Conservation (phyloP, 345 rosid genomes). For the Gossypium anomalum region DNA sequence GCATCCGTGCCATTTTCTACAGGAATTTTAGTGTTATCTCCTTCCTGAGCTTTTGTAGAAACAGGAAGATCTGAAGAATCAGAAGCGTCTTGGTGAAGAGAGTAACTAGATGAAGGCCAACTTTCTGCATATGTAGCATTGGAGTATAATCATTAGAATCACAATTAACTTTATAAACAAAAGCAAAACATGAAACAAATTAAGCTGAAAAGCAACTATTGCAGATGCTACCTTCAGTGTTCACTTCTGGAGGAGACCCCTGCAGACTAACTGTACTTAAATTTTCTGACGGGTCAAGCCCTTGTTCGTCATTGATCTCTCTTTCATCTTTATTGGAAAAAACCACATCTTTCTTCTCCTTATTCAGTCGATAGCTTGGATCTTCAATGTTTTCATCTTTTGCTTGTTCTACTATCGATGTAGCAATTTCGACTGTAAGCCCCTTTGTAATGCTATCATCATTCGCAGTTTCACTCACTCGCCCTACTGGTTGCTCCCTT, state of each 20-base stretch:
- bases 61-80: constrained; percentile 18
- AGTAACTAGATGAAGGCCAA: constrained; percentile 14
- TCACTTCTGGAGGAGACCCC: constrained; percentile 7
- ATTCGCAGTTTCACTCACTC: constrained; percentile 1
- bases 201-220: constrained; percentile 1
- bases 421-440: background rate
- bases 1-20: background rate
- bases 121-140: constrained; percentile 16
- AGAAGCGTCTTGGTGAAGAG: background rate
- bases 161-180: background rate
- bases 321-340: constrained; percentile 23
- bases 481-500: background rate
- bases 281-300: constrained; percentile 15
- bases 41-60: constrained; percentile 7
- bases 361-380: constrained; percentile 2
- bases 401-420: background rate
- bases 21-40: constrained; percentile 7
- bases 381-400: background rate
- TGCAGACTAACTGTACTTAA: constrained; percentile 9
- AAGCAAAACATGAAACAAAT: background rate
- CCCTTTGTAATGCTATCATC: constrained; percentile 4
- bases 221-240: constrained; percentile 19
- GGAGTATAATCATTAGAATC: background rate
- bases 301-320: constrained; percentile 21
- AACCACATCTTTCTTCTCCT: constrained; percentile 1